Evolutionary conservation across 768 basidiomycete species (phyloP).

Genomic region (Russula earlei): DNA sequence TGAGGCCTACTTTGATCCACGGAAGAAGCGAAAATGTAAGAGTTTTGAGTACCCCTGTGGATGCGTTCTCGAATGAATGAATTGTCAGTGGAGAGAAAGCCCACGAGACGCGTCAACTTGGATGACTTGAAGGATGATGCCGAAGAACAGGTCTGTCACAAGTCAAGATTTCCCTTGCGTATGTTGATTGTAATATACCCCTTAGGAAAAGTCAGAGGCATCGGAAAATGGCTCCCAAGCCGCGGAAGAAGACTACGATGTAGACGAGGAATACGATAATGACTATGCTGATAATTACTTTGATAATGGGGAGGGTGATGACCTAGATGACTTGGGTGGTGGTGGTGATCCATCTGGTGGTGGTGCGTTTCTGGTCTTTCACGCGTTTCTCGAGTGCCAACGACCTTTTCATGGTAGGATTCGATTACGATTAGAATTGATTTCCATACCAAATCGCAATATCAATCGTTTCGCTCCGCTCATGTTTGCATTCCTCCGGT

Average conservation of each 20-base stretch:
- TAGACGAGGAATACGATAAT: constrained; percentile 86
- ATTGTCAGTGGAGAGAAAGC: constrained; percentile 10
- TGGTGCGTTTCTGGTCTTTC: constrained; percentile 23
- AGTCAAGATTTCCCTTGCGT: neutral
- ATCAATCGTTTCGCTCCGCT: neutral
- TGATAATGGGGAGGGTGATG: constrained; percentile 80
- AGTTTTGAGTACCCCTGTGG: neutral
- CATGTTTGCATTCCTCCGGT: constrained; percentile 6
- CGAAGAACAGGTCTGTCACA: constrained; percentile 7
- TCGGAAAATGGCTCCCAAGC: constrained; percentile 61
- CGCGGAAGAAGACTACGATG: constrained; percentile 69
- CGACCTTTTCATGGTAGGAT: constrained; percentile 12
- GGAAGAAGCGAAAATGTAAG: constrained; percentile 49
- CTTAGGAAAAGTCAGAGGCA: constrained; percentile 60
- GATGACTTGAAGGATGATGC: constrained; percentile 16
- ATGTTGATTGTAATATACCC: neutral
- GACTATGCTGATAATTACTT: constrained; percentile 90
- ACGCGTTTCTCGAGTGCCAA: neutral
- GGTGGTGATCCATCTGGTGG: constrained; percentile 59
- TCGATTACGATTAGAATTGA: constrained; percentile 22
- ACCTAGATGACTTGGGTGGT: constrained; percentile 67
- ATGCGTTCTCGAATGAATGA: neutral
- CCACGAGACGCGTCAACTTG: constrained; percentile 12
- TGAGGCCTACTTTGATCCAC: constrained; percentile 72
- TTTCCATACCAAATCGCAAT: constrained; percentile 2